Evolutionary conservation across 352 stramenopile species (phyloP), one percentile per base, ranked within the genome.

Genomic region (Phytopythium litorale): DNA sequence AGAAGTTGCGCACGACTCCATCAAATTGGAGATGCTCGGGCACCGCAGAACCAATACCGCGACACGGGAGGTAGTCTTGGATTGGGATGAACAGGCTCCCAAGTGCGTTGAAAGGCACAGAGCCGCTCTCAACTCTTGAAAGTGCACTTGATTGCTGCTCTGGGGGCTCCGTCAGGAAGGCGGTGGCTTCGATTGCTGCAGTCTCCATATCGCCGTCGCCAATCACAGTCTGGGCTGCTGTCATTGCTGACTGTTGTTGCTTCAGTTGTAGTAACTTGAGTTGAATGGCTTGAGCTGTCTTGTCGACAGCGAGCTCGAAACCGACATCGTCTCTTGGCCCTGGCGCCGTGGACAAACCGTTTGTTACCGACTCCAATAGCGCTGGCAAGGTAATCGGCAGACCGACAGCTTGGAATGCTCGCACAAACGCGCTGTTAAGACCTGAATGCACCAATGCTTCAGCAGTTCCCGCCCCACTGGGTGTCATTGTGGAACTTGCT

Each of bases 1-100:
- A 79, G 19, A 86, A 56, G 45, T 90, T 81, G 4, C 83, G 77
- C 50, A 92, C 72, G n/a, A 87, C 66, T 1, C 81, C 81, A 7
- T 87, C 76, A 38, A 76, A 73, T 30, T 78, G 80, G 21, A 92
- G 71, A 60, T 84, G 89, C 60, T 73, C 71, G 0, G 81, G 83
- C 0, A 88, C 67, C 32, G 79, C 60, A 0, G 33, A 15, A 30
- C 65, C 63, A 23, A 72, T 62, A 28, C 79, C 83, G 51, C 49
- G 56, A 3, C 78, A 67, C 11, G 58, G 16, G 13, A 91, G 62
- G 40, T 85, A 81, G 35, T 89, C 79, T 25, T 23, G 28, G 32
- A 30, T 38, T 3, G 28, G 46, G 19, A 56, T 32, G 37, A 23
- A 48, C 19, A 67, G 42, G 15, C 35, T 40, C 1, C 40, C 57